These are phyloP conservation scores for Solanum hybrid DNA, from an alignment of 305 asterid species.

Conservation along the genomic window DNA sequence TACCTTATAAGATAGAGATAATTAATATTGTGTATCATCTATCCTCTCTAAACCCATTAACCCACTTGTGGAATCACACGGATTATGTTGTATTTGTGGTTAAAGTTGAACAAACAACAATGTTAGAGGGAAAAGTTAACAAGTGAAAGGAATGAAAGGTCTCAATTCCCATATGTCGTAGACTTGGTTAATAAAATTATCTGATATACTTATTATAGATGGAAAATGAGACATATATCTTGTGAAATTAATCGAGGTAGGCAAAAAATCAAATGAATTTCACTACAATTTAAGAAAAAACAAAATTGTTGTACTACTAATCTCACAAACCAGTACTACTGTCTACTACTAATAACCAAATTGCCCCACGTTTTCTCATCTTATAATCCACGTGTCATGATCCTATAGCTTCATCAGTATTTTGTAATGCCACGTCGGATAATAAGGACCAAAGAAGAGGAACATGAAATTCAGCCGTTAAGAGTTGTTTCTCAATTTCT, in stretches of 20 bases:
- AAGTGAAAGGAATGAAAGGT: not conserved
- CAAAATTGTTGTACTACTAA: not conserved
- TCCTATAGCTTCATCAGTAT: not conserved
- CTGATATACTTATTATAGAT: not conserved
- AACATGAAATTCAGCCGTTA: not conserved
- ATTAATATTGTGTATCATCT: too few relatives aligned
- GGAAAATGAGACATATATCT: not conserved
- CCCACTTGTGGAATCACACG: too few relatives aligned
- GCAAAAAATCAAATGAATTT: too few relatives aligned
- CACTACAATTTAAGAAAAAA: not conserved
- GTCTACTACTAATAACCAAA: not conserved
- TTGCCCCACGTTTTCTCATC: constrained; percentile 10
- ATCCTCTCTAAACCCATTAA: too few relatives aligned
- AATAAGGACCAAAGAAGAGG: not conserved
- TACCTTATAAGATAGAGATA: too few relatives aligned
- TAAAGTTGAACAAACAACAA: too few relatives aligned
- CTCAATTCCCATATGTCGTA: not conserved
- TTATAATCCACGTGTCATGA: constrained; percentile 13
- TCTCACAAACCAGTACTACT: not conserved
- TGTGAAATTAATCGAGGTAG: not conserved
- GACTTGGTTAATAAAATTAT: not conserved
- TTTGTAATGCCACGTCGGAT: constrained; percentile 12
- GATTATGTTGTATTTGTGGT: too few relatives aligned
- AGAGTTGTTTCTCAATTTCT: not conserved
- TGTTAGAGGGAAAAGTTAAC: too few relatives aligned